These are phyloP conservation scores for Lichtheimia hyalospora DNA, from an alignment of 371 early-diverging fungal species.

Conservation along the genomic window DNA sequence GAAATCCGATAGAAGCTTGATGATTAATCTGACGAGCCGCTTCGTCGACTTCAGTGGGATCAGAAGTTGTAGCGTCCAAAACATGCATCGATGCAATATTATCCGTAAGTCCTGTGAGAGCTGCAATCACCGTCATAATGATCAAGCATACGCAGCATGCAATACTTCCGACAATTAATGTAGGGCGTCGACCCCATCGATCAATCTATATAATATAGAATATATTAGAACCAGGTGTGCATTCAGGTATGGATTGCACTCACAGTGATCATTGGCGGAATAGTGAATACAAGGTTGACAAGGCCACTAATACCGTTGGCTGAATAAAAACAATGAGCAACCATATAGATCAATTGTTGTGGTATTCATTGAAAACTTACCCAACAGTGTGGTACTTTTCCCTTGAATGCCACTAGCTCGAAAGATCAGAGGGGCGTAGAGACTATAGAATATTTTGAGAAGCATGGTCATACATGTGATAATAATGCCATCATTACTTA, in stretches of 20 bases:
- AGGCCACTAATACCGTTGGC: slow-evolving; percentile 73
- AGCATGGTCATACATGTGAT: not conserved
- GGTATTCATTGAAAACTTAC: slow-evolving; percentile 15
- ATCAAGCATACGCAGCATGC: slow-evolving; percentile 43
- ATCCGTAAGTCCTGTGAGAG: slow-evolving; percentile 38
- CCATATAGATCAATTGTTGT: too few species aligned
- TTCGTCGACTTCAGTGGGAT: not conserved
- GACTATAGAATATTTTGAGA: slow-evolving; percentile 13
- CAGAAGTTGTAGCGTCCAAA: slow-evolving; percentile 4
- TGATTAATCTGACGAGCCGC: slow-evolving; percentile 6
- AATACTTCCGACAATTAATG: slow-evolving; percentile 51
- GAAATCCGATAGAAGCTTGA: slow-evolving; percentile 52
- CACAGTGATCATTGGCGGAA: slow-evolving; percentile 78
- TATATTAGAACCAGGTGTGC: not conserved
- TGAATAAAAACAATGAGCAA: slow-evolving; percentile 7
- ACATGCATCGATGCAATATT: slow-evolving; percentile 20
- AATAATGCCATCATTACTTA: slow-evolving; percentile 34
- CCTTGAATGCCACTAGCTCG: slow-evolving; percentile 60
- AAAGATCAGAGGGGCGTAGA: slow-evolving; percentile 73
- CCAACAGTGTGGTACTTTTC: slow-evolving; percentile 48
- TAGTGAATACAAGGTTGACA: slow-evolving; percentile 67
- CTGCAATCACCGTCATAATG: slow-evolving; percentile 54
- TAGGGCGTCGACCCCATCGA: slow-evolving; percentile 64
- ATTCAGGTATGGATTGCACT: slow-evolving; percentile 5
- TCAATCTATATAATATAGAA: slow-evolving; percentile 57